Base-by-base conservation (phyloP, 2,329 filamentous ascomycete species). In the Calonectria pseudoturangicola region DNA sequence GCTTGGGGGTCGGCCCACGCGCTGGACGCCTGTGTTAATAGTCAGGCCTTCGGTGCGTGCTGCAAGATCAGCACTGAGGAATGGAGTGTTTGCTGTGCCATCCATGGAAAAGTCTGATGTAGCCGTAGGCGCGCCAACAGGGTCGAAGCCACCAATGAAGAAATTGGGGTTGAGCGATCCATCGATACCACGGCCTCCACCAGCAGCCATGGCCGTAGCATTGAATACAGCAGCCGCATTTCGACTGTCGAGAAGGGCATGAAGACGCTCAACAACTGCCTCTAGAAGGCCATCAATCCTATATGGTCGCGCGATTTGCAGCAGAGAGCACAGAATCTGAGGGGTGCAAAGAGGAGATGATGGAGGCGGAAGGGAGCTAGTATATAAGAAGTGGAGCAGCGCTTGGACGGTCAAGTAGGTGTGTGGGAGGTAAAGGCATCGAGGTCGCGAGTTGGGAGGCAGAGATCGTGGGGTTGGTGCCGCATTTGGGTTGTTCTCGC, bases 201-300 rank as follows among this genome's bases (percentile, higher is more conserved):
- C 97, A 1, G 97, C 97, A 0, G 96, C 97, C 97, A 98, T 98
- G 66, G 97, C 97, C 0, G 96, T 97, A 0, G 97, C 97, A 77
- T 99, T 99, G 88, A 99, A 99, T 0, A 99, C 96, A 7, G 97
- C 97, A 0, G 97, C 97, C 0, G 97, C 96, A 77, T 98, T 99
- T 58, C 96, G 91, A 60, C 95, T 97, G 82, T 99, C 97, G 4
- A 99, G 90, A 0, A 97, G 91, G 36, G 94, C 90, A 80, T 99
- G 97, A 0, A 99, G 88, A 9, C 96, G 92, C 83, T 98, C 95
- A 12, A 98, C 95, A 2, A 97, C 95, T 0, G 95, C 95, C 85
- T 99, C 97, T 1, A 98, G 88, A 2, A 99, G 89, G 0, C 97
- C 97, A 79, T 98, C 96, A 58, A 99, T 90, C 75, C 95, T 94